Evolutionary conservation across 169 alveolate genomes (phyloP), one percentile per base, ranked within the genome.

Genomic region (Plasmodium sp.): DNA sequence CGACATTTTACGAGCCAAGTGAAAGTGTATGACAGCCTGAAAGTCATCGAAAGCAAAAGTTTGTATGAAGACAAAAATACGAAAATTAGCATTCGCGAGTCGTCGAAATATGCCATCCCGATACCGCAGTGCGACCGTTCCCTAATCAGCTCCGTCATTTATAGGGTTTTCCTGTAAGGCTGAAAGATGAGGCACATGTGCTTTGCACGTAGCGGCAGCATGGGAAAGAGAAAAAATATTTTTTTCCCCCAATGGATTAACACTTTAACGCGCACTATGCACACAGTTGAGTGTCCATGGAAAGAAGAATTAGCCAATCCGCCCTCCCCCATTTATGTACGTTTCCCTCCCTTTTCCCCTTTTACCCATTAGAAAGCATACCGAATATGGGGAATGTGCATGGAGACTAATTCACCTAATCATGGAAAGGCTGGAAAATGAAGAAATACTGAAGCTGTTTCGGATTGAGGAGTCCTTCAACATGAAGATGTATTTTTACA

Each of bases 371-470:
- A 86, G 93, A 77, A 86, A 86, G 48, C 93, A 86, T 71, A 86
- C 93, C 12, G 93, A 86, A 75, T 86, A 86, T 86, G 93, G 93
- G n/a, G 97, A 93, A 84, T 94, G 97, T 81, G 97, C 97, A 16
- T 71, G 93, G 85, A 92, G 95, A 74, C 93, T 96, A 96, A 36
- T 96, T 39, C 97, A 96, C 73, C 94, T 95, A 31, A 93, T 96
- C 77, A 95, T 96, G 33, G 97, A 96, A 80, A 93, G 97, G 7
- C 92, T 96, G 36, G 97, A 96, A 74, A 96, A 96, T 82, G 96
- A 93, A 72, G 96, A 95, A 51, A 88, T 96, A 74, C 83, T 88
- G 75, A 84, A 84, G 34, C 83, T 80, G 39, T 96, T 96, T 82
- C 96, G 83, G 31, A 95, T 96, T 48, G 96, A 96, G 71, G 95